phyloP scores from a whole-genome alignment of 805 yeast species.

The Starmera quercuum region DNA sequence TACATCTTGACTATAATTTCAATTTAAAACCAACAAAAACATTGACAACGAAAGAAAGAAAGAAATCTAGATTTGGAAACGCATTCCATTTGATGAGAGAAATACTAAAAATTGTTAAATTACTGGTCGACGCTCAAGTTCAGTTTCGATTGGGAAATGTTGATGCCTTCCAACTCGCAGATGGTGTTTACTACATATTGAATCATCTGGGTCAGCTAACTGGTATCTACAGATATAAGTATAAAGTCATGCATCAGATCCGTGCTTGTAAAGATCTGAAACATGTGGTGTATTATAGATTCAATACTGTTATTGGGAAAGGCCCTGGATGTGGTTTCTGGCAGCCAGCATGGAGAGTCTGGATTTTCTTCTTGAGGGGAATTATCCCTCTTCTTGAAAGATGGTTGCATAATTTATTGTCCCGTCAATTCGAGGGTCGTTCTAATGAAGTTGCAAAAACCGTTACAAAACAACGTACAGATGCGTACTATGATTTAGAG shows the following conservation, averaged over 20 bases:
- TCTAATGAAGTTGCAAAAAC: constrained; percentile 90
- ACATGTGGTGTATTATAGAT: constrained; percentile 80
- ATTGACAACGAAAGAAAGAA: constrained; percentile 90
- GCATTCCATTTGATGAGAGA: constrained; percentile 94
- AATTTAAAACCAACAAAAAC: constrained; percentile 95
- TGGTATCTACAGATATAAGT: constrained; percentile 94
- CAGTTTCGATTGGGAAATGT: constrained; percentile 85
- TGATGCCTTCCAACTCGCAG: constrained; percentile 92
- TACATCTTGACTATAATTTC: constrained; percentile 93
- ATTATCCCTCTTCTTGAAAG: constrained; percentile 85
- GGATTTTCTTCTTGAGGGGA: constrained; percentile 91
- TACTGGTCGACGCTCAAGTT: constrained; percentile 89
- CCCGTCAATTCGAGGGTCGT: constrained; percentile 95
- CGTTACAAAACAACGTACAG: constrained; percentile 91
- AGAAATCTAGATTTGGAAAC: constrained; percentile 91
- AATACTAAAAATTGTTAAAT: constrained; percentile 71
- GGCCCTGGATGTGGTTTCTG: constrained; percentile 99
- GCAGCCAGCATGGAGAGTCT: constrained; percentile 98
- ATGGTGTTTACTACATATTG: constrained; percentile 82
- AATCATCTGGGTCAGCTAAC: constrained; percentile 95
- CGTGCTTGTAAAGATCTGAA: constrained; percentile 93
- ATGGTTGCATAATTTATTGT: constrained; percentile 87
- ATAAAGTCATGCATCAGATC: constrained; percentile 97
- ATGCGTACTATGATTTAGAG: constrained; percentile 90
- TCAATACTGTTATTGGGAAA: constrained; percentile 82